Evolutionary conservation across 495 filamentous ascomycete genomes (phyloP).

Genomic region (Lentithecium fluviatile): DNA sequence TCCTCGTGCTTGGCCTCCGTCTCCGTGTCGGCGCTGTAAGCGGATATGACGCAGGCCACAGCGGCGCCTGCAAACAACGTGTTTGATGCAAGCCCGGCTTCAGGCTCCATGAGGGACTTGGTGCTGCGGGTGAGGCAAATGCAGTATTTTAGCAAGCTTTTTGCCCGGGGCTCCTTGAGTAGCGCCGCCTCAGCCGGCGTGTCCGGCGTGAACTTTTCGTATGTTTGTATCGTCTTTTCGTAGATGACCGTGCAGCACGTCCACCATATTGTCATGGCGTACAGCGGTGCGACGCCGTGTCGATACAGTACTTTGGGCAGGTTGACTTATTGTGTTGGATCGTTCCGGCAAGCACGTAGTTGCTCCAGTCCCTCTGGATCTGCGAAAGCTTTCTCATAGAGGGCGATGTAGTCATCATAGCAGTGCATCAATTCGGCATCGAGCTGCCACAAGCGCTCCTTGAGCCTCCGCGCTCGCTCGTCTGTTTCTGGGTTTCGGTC

Average conservation of each 20-base stretch:
- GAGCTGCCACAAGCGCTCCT: constrained; percentile 11
- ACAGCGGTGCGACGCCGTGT: not conserved
- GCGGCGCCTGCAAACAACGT: not conserved
- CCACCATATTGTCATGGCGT: constrained; percentile 16
- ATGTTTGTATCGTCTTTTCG: not conserved
- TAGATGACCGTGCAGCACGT: constrained; percentile 7
- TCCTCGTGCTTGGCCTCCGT: too few species aligned
- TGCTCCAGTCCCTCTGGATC: not conserved
- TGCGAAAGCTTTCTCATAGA: not conserved
- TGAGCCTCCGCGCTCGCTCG: not conserved
- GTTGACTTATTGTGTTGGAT: not conserved
- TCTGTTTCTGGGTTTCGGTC: not conserved
- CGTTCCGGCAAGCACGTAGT: not conserved
- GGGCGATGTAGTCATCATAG: constrained; percentile 3
- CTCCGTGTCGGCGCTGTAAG: not conserved
- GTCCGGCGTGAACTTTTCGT: not conserved
- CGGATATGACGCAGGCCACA: not conserved
- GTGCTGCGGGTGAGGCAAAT: constrained; percentile 2
- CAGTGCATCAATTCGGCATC: constrained; percentile 13
- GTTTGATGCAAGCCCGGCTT: constrained; percentile 5
- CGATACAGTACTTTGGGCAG: not conserved
- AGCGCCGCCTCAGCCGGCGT: not conserved
- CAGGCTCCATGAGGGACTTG: constrained; percentile 8
- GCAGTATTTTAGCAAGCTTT: constrained; percentile 9
- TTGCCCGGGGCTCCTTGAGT: not conserved